Percentiles rank a stretch among this genome's conserved stretches.
These are phyloP conservation scores for Neoscytalidium dimidiatum DNA, from an alignment of 2,329 filamentous ascomycete genomes.

Conservation along the genomic window DNA sequence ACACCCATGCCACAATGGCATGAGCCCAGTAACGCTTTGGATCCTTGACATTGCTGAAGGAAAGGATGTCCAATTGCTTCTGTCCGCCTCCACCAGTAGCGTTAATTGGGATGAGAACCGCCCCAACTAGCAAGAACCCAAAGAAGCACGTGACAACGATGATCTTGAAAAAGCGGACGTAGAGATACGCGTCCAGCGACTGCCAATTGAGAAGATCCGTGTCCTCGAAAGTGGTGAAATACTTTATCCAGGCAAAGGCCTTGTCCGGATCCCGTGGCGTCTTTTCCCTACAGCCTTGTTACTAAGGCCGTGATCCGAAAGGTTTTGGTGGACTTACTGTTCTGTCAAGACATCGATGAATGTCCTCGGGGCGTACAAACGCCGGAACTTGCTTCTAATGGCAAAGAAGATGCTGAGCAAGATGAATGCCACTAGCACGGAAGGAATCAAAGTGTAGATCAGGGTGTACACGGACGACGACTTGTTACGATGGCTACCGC, in stretches of 20 bases:
- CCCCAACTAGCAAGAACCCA: constrained; percentile 47
- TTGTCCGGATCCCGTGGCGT: constrained; percentile 7
- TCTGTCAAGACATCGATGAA: constrained; percentile 18
- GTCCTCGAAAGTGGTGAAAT: constrained; percentile 47
- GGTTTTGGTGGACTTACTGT: not conserved
- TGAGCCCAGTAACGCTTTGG: constrained; percentile 48
- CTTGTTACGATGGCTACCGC: constrained; percentile 19
- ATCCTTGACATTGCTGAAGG: constrained; percentile 38
- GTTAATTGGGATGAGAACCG: constrained; percentile 51
- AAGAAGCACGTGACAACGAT: constrained; percentile 45
- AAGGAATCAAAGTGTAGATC: constrained; percentile 56
- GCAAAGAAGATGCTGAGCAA: constrained; percentile 57
- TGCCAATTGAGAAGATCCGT: constrained; percentile 50
- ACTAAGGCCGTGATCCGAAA: not conserved
- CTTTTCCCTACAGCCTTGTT: constrained; percentile 4
- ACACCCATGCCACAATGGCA: constrained; percentile 34
- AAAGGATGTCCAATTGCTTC: constrained; percentile 40
- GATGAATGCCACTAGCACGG: constrained; percentile 50
- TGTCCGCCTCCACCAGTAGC: constrained; percentile 40
- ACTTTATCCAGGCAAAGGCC: constrained; percentile 42
- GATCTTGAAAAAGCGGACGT: constrained; percentile 49
- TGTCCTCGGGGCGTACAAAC: constrained; percentile 58
- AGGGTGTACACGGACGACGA: constrained; percentile 43
- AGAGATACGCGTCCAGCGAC: constrained; percentile 52
- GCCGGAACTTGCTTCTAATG: constrained; percentile 50